These are phyloP conservation scores for Collybiopsis confluens DNA, from an alignment of 768 basidiomycete species.

Conservation along the genomic window DNA sequence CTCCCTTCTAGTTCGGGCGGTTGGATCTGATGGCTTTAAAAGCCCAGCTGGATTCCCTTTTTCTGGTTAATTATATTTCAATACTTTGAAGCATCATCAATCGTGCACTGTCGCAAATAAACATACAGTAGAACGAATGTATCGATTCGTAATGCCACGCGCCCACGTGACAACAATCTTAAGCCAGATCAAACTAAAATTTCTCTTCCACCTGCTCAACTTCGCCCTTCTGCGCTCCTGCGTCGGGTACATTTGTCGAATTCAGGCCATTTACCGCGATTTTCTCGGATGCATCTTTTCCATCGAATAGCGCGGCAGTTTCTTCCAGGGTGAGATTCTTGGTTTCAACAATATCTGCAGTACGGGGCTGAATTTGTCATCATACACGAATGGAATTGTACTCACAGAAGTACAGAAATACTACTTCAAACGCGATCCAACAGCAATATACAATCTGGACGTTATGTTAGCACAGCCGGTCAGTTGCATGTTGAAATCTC, in stretches of 20 bases:
- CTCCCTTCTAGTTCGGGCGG: constrained; percentile 27
- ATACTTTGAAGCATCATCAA: too few relatives aligned
- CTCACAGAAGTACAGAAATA: constrained; percentile 38
- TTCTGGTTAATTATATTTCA: background rate
- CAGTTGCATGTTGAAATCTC: background rate
- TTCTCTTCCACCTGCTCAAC: too few relatives aligned
- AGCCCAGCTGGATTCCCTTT: constrained; percentile 45
- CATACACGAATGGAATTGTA: background rate
- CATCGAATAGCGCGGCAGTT: constrained; percentile 54
- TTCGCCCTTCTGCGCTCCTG: too few relatives aligned
- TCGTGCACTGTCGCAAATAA: too few relatives aligned
- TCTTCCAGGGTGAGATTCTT: constrained; percentile 49
- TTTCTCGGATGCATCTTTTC: constrained; percentile 32
- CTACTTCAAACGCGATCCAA: constrained; percentile 40
- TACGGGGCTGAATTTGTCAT: background rate
- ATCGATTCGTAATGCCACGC: too few relatives aligned
- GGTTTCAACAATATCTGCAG: constrained; percentile 38
- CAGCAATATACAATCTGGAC: constrained; percentile 40
- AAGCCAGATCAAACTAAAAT: too few relatives aligned
- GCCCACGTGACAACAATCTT: too few relatives aligned
- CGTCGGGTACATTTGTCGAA: too few relatives aligned
- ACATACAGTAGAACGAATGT: too few relatives aligned
- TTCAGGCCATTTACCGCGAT: constrained; percentile 14
- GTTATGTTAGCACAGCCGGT: too few relatives aligned
- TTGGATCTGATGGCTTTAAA: constrained; percentile 47